Conservation (phyloP, 192 early-diverging fungal genomes). For the Haplosporangium gracile region DNA sequence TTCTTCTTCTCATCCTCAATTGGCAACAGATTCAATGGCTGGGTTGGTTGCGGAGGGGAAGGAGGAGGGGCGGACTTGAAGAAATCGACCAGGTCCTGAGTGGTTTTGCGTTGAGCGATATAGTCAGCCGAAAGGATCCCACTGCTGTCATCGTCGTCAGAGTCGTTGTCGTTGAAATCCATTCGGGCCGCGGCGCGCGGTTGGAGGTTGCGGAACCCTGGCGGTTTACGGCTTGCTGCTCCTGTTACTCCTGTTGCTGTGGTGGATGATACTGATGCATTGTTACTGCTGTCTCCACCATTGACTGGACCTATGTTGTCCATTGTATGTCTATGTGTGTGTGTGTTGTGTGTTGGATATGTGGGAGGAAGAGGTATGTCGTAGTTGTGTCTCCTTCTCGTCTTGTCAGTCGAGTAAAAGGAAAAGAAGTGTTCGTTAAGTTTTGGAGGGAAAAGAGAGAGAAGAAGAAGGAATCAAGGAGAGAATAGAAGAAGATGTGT, state of each 20-base stretch:
- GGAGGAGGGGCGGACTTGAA: conserved; percentile 37
- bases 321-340: not conserved
- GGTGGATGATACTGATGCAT: not conserved
- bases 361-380: not conserved
- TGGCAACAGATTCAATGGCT: not conserved
- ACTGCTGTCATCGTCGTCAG: conserved; percentile 17
- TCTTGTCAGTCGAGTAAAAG: not conserved
- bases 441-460: not conserved
- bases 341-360: not conserved
- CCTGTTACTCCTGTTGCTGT: not conserved
- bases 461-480: not conserved
- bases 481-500: not conserved
- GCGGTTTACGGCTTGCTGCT: not conserved
- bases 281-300: not conserved
- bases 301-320: not conserved
- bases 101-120: conserved; percentile 36
- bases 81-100: conserved; percentile 42
- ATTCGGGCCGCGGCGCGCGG: conserved; percentile 39
- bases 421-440: not conserved
- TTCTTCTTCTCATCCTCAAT: conserved; percentile 49
- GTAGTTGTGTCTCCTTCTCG: not conserved
- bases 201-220: conserved; percentile 19
- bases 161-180: conserved; percentile 35
- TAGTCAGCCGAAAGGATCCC: conserved; percentile 27
- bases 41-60: conserved; percentile 1